phyloP scores from a whole-genome alignment of 805 yeast species.

The Wickerhamomyces mucosus region DNA sequence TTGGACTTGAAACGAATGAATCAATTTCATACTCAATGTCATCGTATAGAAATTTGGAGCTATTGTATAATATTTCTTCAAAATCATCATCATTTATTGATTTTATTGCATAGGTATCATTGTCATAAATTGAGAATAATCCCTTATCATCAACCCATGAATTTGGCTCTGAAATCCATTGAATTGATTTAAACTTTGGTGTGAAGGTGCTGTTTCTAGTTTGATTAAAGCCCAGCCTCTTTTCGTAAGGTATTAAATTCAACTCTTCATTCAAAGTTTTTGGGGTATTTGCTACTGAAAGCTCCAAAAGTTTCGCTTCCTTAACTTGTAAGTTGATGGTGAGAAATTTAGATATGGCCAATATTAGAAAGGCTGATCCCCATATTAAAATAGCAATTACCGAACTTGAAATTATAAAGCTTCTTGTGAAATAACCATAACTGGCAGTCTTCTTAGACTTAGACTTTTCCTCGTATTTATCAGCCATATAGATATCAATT shows the following conservation, averaged over 20 bases:
- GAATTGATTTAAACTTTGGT: slow-evolving; percentile 45
- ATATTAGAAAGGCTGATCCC: slow-evolving; percentile 6
- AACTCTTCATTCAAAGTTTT: too few relatives aligned
- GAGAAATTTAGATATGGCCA: slow-evolving; percentile 5
- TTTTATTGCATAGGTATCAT: slow-evolving; percentile 44
- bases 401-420: background rate
- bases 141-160: slow-evolving; percentile 52
- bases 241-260: background rate
- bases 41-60: slow-evolving; percentile 33
- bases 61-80: slow-evolving; percentile 38
- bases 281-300: too few relatives aligned
- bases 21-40: slow-evolving; percentile 38
- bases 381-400: slow-evolving; percentile 3
- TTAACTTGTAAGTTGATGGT: slow-evolving; percentile 3
- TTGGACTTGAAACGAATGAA: slow-evolving; percentile 54
- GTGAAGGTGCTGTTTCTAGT: slow-evolving; percentile 47
- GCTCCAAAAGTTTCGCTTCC: slow-evolving; percentile 4
- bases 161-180: slow-evolving; percentile 55
- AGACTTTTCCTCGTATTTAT: too few relatives aligned
- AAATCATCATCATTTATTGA: slow-evolving; percentile 36
- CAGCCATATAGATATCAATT: too few relatives aligned
- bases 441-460: too few relatives aligned
- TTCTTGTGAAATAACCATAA: too few relatives aligned
- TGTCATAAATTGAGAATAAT: slow-evolving; percentile 44
- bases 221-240: slow-evolving; percentile 25